Percentiles rank a stretch among this genome's conserved stretches.
These are phyloP conservation scores for Tremella fuciformis DNA, from an alignment of 768 basidiomycete genomes.

Conservation along the genomic window DNA sequence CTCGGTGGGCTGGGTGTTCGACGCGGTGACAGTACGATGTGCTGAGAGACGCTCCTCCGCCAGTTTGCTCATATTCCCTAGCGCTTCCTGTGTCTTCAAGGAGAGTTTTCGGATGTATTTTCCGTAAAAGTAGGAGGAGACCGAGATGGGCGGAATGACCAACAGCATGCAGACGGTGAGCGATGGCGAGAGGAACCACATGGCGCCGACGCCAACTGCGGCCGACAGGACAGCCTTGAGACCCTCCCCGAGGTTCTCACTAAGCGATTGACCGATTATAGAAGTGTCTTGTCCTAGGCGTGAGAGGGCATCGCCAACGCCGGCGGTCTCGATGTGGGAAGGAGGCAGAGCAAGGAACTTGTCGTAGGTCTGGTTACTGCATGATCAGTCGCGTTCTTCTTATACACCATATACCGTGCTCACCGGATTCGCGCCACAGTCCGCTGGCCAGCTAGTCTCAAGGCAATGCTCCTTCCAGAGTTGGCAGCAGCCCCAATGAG, in stretches of 20 bases:
- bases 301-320: conserved; percentile 46
- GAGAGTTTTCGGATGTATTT: conserved; percentile 81
- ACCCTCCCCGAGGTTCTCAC: conserved; percentile 46
- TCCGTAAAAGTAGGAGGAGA: conserved; percentile 28
- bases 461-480: conserved; percentile 37
- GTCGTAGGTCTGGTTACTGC: conserved; percentile 42
- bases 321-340: conserved; percentile 44
- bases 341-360: conserved; percentile 44
- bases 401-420: conserved; percentile 4
- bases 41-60: conserved; percentile 74
- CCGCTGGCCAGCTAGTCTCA: conserved; percentile 43
- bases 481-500: conserved; percentile 43
- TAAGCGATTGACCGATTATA: conserved; percentile 42
- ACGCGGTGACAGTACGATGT: conserved; percentile 62
- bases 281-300: conserved; percentile 46
- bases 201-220: conserved; percentile 64
- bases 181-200: conserved; percentile 75
- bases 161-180: conserved; percentile 86
- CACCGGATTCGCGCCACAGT: conserved; percentile 42
- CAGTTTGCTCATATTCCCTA: conserved; percentile 90
- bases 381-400: conserved; percentile 1
- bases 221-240: conserved; percentile 46
- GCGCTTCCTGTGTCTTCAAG: conserved; percentile 84
- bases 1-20: conserved; percentile 76
- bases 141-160: conserved; percentile 59